A percentile compares a stretch with the other conserved stretches of the same genome.
Evolutionary conservation across 164 flowering plant species (phyloP).

Genomic region (Protea cynaroides): DNA sequence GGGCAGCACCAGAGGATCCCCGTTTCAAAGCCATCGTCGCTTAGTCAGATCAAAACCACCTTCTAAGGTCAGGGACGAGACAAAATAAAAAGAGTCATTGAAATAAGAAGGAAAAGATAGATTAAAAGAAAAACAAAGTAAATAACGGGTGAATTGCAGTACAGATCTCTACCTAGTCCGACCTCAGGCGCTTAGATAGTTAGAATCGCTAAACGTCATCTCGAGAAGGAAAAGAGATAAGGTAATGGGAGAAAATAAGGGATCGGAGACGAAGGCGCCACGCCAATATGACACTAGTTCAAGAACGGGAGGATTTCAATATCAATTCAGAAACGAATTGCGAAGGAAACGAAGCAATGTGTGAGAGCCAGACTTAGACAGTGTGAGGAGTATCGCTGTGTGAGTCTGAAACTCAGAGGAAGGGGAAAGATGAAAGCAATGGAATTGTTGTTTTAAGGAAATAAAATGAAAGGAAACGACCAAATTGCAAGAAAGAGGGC

Average conservation of each 20-base stretch:
- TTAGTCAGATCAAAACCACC: constrained; percentile 18
- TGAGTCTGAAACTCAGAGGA: too few relatives aligned
- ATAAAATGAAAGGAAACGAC: too few relatives aligned
- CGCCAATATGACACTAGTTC: neutral
- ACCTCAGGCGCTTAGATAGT: neutral
- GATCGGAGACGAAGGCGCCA: neutral
- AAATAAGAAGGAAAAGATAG: neutral
- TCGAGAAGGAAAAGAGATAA: too few relatives aligned
- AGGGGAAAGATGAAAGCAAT: too few relatives aligned
- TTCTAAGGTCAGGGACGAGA: neutral
- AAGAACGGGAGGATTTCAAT: neutral
- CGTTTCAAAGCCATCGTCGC: constrained; percentile 48
- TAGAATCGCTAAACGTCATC: neutral
- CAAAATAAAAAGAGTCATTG: neutral
- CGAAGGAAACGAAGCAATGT: constrained; percentile 1
- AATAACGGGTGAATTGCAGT: neutral
- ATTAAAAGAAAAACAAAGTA: neutral
- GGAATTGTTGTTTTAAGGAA: too few relatives aligned
- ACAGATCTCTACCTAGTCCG: neutral
- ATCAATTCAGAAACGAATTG: neutral
- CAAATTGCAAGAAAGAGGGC: too few relatives aligned
- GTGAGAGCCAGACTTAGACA: too few relatives aligned
- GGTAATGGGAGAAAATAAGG: too few relatives aligned
- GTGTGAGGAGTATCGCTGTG: too few relatives aligned
- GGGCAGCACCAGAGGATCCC: constrained; percentile 23